Evolutionary conservation across 768 basidiomycete species (phyloP).

Genomic region (Bullera alba): DNA sequence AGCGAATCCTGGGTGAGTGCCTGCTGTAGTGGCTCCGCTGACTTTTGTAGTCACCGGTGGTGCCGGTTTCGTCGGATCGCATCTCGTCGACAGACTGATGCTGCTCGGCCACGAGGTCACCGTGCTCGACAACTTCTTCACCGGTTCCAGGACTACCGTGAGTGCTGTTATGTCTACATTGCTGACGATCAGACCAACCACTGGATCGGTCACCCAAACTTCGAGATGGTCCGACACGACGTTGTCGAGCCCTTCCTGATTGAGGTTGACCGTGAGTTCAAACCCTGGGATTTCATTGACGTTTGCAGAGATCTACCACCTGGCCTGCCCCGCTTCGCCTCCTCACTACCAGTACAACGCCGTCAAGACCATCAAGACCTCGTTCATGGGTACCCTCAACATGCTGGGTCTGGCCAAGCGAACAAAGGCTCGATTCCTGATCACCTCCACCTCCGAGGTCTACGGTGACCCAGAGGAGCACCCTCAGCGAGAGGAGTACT

Average conservation of each 20-base stretch:
- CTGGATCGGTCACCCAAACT: slow-evolving; percentile 84
- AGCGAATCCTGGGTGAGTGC: slow-evolving; percentile 62
- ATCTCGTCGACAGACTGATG: slow-evolving; percentile 94
- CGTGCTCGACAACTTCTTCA: slow-evolving; percentile 98
- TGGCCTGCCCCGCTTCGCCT: slow-evolving; percentile 95
- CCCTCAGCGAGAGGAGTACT: slow-evolving; percentile 92
- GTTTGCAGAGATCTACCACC: slow-evolving; percentile 82
- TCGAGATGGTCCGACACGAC: slow-evolving; percentile 95
- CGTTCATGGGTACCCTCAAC: slow-evolving; percentile 95
- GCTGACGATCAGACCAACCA: slow-evolving; percentile 25
- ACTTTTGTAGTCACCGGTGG: slow-evolving; percentile 69
- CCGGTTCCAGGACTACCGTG: slow-evolving; percentile 93
- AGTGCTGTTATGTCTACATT: slow-evolving; percentile 52
- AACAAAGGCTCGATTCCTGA: slow-evolving; percentile 92
- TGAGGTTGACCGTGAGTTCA: slow-evolving; percentile 86
- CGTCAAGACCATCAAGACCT: slow-evolving; percentile 96
- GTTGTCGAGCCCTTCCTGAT: slow-evolving; percentile 97
- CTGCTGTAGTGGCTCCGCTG: no score
- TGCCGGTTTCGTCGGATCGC: slow-evolving; percentile 98
- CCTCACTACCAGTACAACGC: slow-evolving; percentile 98
- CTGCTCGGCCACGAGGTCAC: slow-evolving; percentile 95
- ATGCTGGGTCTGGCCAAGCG: slow-evolving; percentile 98
- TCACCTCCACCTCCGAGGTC: slow-evolving; percentile 93
- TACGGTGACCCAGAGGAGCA: slow-evolving; percentile 98
- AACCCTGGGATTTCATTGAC: background rate